These are phyloP conservation scores for Colletotrichum agaves DNA, from an alignment of 2,329 filamentous ascomycete genomes.

Conservation along the genomic window DNA sequence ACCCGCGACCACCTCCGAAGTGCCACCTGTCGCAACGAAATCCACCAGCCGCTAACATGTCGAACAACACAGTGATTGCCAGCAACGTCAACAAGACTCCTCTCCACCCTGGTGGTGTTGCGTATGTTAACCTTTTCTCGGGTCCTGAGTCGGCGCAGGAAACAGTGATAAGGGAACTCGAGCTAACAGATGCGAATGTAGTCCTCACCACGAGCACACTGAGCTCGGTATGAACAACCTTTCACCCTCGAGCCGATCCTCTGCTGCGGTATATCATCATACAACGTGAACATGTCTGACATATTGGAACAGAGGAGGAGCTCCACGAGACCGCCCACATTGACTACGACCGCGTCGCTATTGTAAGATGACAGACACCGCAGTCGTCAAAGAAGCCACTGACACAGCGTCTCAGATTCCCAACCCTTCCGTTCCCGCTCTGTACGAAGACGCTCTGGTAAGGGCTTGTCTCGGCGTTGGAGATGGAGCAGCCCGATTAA, in stretches of 20 bases:
- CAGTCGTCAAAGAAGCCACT: conserved; percentile 26
- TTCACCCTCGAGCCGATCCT: conserved; percentile 1
- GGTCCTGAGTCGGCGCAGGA: neutral
- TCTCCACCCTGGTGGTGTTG: conserved; percentile 89
- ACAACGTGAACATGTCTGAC: conserved; percentile 11
- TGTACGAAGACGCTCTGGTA: conserved; percentile 98
- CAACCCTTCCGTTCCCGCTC: conserved; percentile 93
- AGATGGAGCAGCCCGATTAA: neutral
- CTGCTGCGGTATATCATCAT: neutral
- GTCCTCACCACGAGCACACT: conserved; percentile 88
- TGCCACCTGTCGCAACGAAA: neutral
- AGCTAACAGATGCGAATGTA: conserved; percentile 50
- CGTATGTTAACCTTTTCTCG: conserved; percentile 64
- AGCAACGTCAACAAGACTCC: conserved; percentile 87
- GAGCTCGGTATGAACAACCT: conserved; percentile 74
- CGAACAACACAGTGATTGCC: conserved; percentile 57
- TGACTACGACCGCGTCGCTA: conserved; percentile 97
- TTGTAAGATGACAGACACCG: conserved; percentile 65
- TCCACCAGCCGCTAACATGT: conserved; percentile 33
- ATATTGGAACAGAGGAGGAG: conserved; percentile 72
- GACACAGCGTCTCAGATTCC: conserved; percentile 65
- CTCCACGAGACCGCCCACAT: conserved; percentile 98
- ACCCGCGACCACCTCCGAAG: neutral
- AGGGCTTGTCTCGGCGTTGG: conserved; percentile 22
- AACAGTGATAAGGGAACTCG: neutral